phyloP scores from a whole-genome alignment of 768 basidiomycete genomes.

The Aureoboletus auriporus region DNA sequence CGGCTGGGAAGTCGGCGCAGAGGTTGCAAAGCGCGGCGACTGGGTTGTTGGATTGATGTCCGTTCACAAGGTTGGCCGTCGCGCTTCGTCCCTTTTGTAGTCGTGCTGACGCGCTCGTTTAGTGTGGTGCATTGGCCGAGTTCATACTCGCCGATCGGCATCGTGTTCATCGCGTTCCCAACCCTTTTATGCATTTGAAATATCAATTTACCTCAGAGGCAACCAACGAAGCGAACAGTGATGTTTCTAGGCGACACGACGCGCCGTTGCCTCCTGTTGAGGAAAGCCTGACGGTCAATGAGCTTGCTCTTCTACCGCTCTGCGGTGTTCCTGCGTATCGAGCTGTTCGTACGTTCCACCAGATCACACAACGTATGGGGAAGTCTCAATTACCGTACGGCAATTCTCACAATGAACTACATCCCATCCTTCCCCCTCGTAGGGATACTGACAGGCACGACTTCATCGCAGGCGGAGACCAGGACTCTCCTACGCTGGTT shows the following conservation, averaged over 20 bases:
- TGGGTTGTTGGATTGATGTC: constrained; percentile 85
- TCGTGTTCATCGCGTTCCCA: constrained; percentile 68
- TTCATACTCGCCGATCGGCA: constrained; percentile 82
- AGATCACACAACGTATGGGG: constrained; percentile 25
- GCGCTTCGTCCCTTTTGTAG: background rate
- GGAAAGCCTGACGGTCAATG: constrained; percentile 49
- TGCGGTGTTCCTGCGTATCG: constrained; percentile 80
- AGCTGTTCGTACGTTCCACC: constrained; percentile 65
- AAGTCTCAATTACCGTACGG: constrained; percentile 22
- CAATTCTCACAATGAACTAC: constrained; percentile 24
- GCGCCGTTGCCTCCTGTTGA: constrained; percentile 7
- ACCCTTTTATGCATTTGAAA: constrained; percentile 43
- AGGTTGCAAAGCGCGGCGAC: constrained; percentile 67
- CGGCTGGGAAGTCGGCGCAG: constrained; percentile 60
- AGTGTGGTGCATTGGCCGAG: constrained; percentile 88
- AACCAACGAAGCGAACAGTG: constrained; percentile 2
- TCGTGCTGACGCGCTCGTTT: constrained; percentile 9
- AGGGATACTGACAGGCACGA: constrained; percentile 15
- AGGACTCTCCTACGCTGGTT: constrained; percentile 6
- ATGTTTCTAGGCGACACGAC: constrained; percentile 9
- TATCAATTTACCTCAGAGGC: constrained; percentile 20
- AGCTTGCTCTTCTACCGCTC: constrained; percentile 77
- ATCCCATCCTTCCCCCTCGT: constrained; percentile 24
- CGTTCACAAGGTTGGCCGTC: constrained; percentile 63
- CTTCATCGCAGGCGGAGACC: constrained; percentile 23